Conservation (phyloP, 352 stramenopile species). For the Globisporangium paroecandrum region DNA sequence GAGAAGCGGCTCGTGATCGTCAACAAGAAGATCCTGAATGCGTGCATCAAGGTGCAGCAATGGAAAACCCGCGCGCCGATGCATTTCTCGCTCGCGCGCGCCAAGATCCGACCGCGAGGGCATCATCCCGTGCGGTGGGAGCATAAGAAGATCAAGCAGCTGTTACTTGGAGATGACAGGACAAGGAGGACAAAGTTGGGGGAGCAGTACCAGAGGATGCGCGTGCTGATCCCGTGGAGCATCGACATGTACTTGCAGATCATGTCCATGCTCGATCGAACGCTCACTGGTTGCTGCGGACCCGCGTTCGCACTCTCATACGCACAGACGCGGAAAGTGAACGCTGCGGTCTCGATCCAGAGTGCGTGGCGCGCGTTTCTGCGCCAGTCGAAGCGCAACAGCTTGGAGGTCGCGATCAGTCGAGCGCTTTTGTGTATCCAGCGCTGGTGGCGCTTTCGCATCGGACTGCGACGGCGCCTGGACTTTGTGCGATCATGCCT, state of each 20-base stretch:
- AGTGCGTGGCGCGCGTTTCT: constrained; percentile 43
- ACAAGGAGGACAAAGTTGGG: too few species aligned
- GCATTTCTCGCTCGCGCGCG: constrained; percentile 32
- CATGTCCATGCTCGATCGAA: constrained; percentile 36
- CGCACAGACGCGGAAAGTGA: constrained; percentile 39
- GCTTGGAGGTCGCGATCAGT: constrained; percentile 46
- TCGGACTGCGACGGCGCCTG: constrained; percentile 41
- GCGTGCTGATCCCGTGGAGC: constrained; percentile 67
- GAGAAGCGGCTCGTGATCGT: constrained; percentile 53
- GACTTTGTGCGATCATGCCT: constrained; percentile 49
- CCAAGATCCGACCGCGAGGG: constrained; percentile 39
- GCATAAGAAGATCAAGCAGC: constrained; percentile 27
- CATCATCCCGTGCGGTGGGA: constrained; percentile 42
- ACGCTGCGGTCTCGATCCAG: constrained; percentile 53
- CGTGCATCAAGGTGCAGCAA: constrained; percentile 48
- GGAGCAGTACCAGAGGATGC: constrained; percentile 43
- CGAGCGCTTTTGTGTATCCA: constrained; percentile 61
- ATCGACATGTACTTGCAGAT: constrained; percentile 80
- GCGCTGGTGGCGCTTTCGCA: constrained; percentile 63
- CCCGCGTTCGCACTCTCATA: constrained; percentile 54
- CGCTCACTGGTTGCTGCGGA: constrained; percentile 2
- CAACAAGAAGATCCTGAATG: constrained; percentile 56
- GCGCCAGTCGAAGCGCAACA: constrained; percentile 36
- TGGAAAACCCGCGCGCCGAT: background rate
- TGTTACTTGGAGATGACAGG: background rate